Base-by-base conservation (phyloP, 2,329 filamentous ascomycete species). In the Chaetoscypha palmicola region DNA sequence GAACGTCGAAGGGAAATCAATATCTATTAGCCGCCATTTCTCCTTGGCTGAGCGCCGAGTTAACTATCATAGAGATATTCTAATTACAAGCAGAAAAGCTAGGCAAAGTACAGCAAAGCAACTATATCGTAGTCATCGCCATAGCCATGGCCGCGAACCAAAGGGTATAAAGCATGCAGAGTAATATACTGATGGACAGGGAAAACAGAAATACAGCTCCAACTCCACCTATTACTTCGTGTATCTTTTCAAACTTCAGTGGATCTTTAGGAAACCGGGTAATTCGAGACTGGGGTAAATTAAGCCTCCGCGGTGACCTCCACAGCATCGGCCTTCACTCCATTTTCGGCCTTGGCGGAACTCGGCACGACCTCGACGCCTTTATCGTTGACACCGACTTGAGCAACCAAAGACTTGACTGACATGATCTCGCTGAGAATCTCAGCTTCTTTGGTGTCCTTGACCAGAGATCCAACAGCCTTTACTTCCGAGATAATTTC, bases 381-480 rank as follows among this genome's bases (percentile, higher is more conserved):
- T 38, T 55, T 53, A 26, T 50, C 50, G 20, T 47, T 52, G 10
- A 37, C 44, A 19, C 46, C 50, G 9, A 47, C 50, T 14, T 48
- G 30, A 20, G 31, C 46, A 4, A 49, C 31, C 14, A 45, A 30
- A 7, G n/a, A 17, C 35, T 45, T 41, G 19, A 49, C 46, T n/a
- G 39, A 36, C 26, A 38, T 32, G 22, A 48, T 19, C 19, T 48
- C 32, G 19, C 16, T 31, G 3, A 48, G 14, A 11, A 48, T 45
- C 21, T 38, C 41, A 1, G 22, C 44, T 3, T 34, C 48, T 16
- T 43, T 43, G 14, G 12, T 45, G 12, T 40, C 35, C 22, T 39
- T 45, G 8, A 43, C 34, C 1, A 43, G 34, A 10, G 41, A 23
- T 8, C 33, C 34, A 5, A 48, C 43, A 11, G 34, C 38, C 28